Evolutionary conservation across 78 protist species (phyloP), one percentile per base, ranked within the genome.

Genomic region (Diacronema lutheri): DNA sequence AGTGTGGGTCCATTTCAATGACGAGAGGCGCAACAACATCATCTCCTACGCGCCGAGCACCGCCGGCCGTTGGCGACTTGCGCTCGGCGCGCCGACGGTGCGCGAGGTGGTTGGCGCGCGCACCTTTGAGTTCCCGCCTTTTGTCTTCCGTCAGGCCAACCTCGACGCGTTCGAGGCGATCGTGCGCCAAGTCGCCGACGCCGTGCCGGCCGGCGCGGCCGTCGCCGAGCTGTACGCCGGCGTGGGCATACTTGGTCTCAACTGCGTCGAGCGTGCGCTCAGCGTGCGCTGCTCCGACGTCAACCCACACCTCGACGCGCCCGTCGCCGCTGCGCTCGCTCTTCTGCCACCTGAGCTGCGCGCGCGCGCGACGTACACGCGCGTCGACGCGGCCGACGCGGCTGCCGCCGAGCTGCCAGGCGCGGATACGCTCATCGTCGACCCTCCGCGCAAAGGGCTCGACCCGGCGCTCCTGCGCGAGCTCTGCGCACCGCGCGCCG

Each of bases 261-360:
- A 44, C 50, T 44, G 50, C 50, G 16, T 44, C 50, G 50, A 44
- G 50, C 50, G 50, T 7, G 50, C 50, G 50, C n/a, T 7, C 66
- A 12, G 13, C 55, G 82, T 76, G 46, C 61, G 82, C 61, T 76
- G 82, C 82, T 76, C 82, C 0, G 82, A 76, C 66, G n/a, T 56
- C 50, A 55, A 46, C 50, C 62, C 82, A 20, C 66, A 11, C 25
- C 23, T 26, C 10, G 66, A 60, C 4, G 66, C 4, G 23, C 65
- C 35, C 33, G 3, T 13, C 38, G 25, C 13, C 25, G 55, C 65
- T 16, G 55, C 40, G 0, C 33, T 35, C 0, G 33, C 25, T 7
- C 1, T 46, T 20, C 82, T 76, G 50, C 66, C 82, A 13, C 9
- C 55, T 0, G 66, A 13, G 10, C 12, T 12, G 66, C 61, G 65